Base-by-base conservation (phyloP, 2,329 filamentous ascomycete genomes). In the Sclerotinia nivalis region DNA sequence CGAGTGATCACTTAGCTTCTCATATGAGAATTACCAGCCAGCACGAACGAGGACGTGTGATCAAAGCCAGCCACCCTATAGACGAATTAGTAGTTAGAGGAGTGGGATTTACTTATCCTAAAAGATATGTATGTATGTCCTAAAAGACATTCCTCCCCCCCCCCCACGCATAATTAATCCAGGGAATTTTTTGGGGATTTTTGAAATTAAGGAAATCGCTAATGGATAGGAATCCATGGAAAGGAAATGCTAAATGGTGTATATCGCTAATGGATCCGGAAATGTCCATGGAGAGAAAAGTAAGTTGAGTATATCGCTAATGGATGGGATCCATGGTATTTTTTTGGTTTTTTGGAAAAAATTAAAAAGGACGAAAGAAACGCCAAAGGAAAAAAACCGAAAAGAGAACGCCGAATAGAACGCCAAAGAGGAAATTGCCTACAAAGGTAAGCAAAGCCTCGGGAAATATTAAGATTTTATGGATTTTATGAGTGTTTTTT, bases 31-130 rank as follows among this genome's bases (percentile, higher is more conserved):
- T 64, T 52, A n/a, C 61, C 31, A 64, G 61, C 47, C 40, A 37
- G 61, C 61, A 64, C 61, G 47, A 50, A 40, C 61, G 47, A 18
- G 61, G 61, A 64, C 47, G 61, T 64, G 61, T 64, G 61, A 64
- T 64, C 47, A 52, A 60, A 22, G 60, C 60, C 25, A 64, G 31
- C 60, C 47, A 15, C 60, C 31, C 60, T 64, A 37, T 52, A 40
- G 45, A 52, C 47, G 4, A 37, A 64, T 64, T 40, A 64, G 47
- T n/a, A 15, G 43, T 61, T 60, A 61, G 25, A 20, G 25, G 58
- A 45, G 10, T 9, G 58, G 25, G 40, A 43, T 45, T 43, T 43
- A 61, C 59, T 47, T 61, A 47, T 28, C 40, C 20, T n/a, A n/a
- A 49, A n/a, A 49, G 47, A 49, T 22, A 49, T 20, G 45, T 31